Percentiles rank a stretch among this genome's conserved stretches.
These are phyloP conservation scores for Myriosclerotinia scirpicola DNA, from an alignment of 2,329 filamentous ascomycete genomes.

Conservation along the genomic window DNA sequence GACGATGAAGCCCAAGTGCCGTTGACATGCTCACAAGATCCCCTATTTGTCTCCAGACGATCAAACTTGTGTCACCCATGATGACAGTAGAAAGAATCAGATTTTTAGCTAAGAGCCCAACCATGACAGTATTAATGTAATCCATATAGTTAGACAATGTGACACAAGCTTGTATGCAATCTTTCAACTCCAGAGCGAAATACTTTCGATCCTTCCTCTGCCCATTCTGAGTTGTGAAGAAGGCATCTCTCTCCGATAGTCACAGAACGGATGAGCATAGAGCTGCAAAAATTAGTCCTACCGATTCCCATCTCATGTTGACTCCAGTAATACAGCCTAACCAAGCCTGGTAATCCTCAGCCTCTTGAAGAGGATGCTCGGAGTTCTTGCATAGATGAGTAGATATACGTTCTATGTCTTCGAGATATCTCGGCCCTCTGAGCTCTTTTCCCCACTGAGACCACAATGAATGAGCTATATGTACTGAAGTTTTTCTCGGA, in stretches of 20 bases:
- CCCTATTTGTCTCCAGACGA: constrained; percentile 44
- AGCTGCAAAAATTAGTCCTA: constrained; percentile 36
- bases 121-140: constrained; percentile 44
- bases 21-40: constrained; percentile 42
- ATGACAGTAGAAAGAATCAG: constrained; percentile 43
- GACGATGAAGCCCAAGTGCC: constrained; percentile 37
- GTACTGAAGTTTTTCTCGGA: constrained; percentile 28
- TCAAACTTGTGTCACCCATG: constrained; percentile 45
- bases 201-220: constrained; percentile 32
- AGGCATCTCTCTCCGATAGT: constrained; percentile 30
- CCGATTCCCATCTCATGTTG: constrained; percentile 40
- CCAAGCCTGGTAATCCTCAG: constrained; percentile 37
- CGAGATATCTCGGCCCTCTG: constrained; percentile 30
- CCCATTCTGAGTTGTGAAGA: constrained; percentile 36
- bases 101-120: constrained; percentile 43
- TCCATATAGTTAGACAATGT: constrained; percentile 42
- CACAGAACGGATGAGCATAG: constrained; percentile 31
- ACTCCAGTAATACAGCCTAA: constrained; percentile 34
- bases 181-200: constrained; percentile 39
- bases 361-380: constrained; percentile 35
- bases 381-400: constrained; percentile 38
- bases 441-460: constrained; percentile 31
- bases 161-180: constrained; percentile 42
- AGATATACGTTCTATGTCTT: constrained; percentile 34
- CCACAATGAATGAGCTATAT: constrained; percentile 33